Percentiles rank a stretch among this genome's conserved stretches.
These are phyloP conservation scores for Chondrus crispus DNA, from an alignment of 23 red algal species.

Conservation along the genomic window DNA sequence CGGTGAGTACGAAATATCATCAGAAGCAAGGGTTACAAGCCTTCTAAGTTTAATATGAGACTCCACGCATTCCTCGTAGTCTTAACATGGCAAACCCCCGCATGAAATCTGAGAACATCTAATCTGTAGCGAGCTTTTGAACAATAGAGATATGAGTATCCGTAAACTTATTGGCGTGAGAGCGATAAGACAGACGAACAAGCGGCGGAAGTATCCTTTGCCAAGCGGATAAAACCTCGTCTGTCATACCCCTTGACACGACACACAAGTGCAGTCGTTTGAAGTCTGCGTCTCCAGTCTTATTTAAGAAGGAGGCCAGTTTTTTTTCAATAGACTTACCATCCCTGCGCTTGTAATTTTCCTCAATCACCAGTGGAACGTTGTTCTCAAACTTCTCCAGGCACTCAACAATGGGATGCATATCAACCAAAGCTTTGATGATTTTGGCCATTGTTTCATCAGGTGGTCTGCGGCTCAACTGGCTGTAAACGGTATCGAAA, in stretches of 20 bases:
- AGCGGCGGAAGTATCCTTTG: constrained; percentile 8
- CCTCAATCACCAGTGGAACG: constrained; percentile 25
- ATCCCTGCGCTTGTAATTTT: constrained; percentile 6
- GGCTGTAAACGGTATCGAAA: constrained; percentile 21
- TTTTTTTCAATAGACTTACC: constrained; percentile 38
- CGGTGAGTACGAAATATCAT: no score
- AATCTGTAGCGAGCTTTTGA: constrained; percentile 37
- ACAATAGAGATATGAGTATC: constrained; percentile 4
- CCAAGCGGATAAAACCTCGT: constrained; percentile 35
- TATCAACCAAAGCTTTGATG: constrained; percentile 40
- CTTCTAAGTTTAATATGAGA: no score
- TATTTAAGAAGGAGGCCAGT: constrained; percentile 33
- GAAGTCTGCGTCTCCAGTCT: neutral
- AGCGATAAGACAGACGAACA: constrained; percentile 43
- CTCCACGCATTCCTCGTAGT: no score
- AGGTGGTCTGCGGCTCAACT: constrained; percentile 45
- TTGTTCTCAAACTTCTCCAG: constrained; percentile 33
- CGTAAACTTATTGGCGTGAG: constrained; percentile 10
- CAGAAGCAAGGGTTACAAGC: no score
- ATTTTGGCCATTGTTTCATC: constrained; percentile 59
- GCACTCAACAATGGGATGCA: constrained; percentile 35
- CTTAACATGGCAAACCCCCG: no score
- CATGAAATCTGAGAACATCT: neutral
- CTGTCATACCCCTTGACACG: constrained; percentile 41
- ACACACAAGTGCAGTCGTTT: constrained; percentile 53